Conservation (phyloP, 2,329 filamentous ascomycete species). For the Phyllosticta citribraziliensis region DNA sequence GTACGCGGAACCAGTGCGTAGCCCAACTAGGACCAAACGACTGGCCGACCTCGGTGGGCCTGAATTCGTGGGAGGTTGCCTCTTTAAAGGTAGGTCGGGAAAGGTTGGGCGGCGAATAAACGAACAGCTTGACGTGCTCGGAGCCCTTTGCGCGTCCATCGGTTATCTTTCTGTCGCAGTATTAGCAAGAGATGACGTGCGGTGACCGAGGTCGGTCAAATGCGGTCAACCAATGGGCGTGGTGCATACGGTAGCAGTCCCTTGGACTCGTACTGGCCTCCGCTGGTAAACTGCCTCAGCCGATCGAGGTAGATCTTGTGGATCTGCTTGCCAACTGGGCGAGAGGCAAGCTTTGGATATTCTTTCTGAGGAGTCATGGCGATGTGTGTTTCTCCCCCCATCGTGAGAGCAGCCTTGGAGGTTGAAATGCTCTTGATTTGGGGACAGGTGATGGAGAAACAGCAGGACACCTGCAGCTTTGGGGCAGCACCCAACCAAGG, state of each 20-base stretch:
- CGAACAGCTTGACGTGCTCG: conserved; percentile 71
- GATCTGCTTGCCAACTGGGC: conserved; percentile 45
- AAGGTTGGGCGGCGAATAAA: conserved; percentile 73
- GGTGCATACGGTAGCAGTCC: conserved; percentile 58
- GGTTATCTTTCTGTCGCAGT: conserved; percentile 52
- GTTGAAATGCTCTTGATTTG: background rate
- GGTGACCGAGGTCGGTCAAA: background rate
- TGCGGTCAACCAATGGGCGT: conserved; percentile 6
- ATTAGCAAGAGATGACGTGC: background rate
- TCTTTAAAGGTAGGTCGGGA: conserved; percentile 79
- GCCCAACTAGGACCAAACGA: conserved; percentile 92
- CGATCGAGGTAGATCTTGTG: conserved; percentile 75
- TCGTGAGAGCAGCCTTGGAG: conserved; percentile 12
- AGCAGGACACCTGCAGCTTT: background rate
- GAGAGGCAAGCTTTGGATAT: conserved; percentile 26
- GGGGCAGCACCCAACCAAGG: background rate
- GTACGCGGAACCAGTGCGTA: conserved; percentile 92
- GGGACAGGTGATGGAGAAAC: background rate
- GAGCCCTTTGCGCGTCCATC: conserved; percentile 58
- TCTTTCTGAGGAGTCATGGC: conserved; percentile 18
- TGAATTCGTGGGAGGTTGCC: conserved; percentile 66
- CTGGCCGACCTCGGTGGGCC: conserved; percentile 62
- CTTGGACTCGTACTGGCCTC: conserved; percentile 59
- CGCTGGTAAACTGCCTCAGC: conserved; percentile 68
- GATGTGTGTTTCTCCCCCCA: conserved; percentile 28